These are phyloP conservation scores for Blastobotrys proliferans DNA, from an alignment of 1,139 yeast species.

Conservation along the genomic window DNA sequence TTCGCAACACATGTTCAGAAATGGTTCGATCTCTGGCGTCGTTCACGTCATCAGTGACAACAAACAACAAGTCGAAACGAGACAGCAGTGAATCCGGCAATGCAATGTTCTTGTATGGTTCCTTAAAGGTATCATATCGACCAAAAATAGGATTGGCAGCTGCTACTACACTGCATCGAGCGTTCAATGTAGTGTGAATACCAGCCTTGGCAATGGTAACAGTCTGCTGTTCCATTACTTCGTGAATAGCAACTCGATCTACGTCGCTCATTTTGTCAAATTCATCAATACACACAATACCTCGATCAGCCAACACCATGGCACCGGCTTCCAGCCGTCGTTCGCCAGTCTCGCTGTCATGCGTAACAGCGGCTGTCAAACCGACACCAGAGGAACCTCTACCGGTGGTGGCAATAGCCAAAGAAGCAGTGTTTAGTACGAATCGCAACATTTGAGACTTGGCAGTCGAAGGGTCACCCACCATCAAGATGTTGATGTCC, in stretches of 20 bases:
- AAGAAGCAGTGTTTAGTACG: constrained; percentile 87
- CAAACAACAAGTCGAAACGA: constrained; percentile 92
- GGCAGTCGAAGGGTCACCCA: constrained; percentile 99
- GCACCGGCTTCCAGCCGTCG: constrained; percentile 98
- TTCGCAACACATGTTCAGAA: constrained; percentile 90
- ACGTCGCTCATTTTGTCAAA: constrained; percentile 96
- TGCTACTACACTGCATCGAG: constrained; percentile 95
- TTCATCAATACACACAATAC: constrained; percentile 97
- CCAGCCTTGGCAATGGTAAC: constrained; percentile 99
- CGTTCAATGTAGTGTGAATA: constrained; percentile 92
- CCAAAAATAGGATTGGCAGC: constrained; percentile 99
- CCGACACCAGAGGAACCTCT: constrained; percentile 99
- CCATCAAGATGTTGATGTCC: constrained; percentile 92
- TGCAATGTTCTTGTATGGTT: constrained; percentile 95
- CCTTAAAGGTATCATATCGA: constrained; percentile 92
- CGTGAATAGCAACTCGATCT: constrained; percentile 97
- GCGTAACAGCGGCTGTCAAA: constrained; percentile 97
- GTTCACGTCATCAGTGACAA: constrained; percentile 92
- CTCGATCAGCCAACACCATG: constrained; percentile 97
- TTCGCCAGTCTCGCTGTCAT: constrained; percentile 96
- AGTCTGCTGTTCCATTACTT: constrained; percentile 99
- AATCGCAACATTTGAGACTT: constrained; percentile 93
- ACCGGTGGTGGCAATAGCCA: constrained; percentile 98
- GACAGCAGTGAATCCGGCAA: constrained; percentile 94
- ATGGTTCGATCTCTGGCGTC: constrained; percentile 80